Conservation (phyloP, 352 stramenopile species). For the Phytophthora sojae region DNA sequence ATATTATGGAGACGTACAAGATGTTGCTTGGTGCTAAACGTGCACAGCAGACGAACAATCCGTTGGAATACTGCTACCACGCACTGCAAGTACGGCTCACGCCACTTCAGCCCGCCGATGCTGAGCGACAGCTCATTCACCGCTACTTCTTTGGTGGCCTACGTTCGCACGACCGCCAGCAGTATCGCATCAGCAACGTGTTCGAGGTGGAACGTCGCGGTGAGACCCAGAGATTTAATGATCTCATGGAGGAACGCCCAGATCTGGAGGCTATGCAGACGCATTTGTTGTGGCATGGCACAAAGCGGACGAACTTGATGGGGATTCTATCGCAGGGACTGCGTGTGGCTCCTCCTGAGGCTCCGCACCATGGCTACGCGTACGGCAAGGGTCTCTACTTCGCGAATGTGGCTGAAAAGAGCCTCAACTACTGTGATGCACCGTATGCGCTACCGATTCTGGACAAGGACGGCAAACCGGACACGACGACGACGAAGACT, state of each 20-base stretch:
- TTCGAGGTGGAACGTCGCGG: conserved; percentile 72
- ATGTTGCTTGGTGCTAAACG: conserved; percentile 74
- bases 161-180: conserved; percentile 22
- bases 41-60: conserved; percentile 38
- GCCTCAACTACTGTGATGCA: conserved; percentile 72
- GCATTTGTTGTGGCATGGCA: conserved; percentile 88
- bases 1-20: conserved; percentile 84
- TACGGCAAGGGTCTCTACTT: conserved; percentile 92
- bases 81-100: conserved; percentile 70
- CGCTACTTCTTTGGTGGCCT: conserved; percentile 75
- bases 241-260: conserved; percentile 49
- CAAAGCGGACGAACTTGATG: conserved; percentile 84
- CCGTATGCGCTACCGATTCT: conserved; percentile 56
- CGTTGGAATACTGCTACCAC: conserved; percentile 85
- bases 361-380: conserved; percentile 79
- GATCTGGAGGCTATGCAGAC: conserved; percentile 49
- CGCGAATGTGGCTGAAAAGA: conserved; percentile 81
- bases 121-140: conserved; percentile 58
- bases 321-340: conserved; percentile 87
- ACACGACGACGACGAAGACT: conserved; percentile 46
- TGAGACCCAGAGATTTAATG: conserved; percentile 58
- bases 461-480: conserved; percentile 39
- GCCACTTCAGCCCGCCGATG: conserved; percentile 31
- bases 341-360: conserved; percentile 87
- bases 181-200: conserved; percentile 69